Evolutionary conservation across 1,284 basidiomycete genomes (phyloP).

Genomic region (Trichosporon coremiiforme): DNA sequence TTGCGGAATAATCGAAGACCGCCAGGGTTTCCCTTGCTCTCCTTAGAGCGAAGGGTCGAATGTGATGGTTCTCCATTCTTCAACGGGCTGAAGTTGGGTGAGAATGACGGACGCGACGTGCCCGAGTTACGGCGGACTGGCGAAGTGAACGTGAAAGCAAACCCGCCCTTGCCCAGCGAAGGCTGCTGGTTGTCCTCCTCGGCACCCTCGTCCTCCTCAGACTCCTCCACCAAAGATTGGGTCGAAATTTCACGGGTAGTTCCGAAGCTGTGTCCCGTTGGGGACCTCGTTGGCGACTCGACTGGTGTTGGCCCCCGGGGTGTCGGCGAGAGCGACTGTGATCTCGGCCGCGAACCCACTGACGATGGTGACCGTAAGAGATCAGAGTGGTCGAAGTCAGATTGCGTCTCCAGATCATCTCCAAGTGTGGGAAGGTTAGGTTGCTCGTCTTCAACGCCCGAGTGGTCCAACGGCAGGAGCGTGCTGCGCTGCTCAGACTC

Average conservation of each 20-base stretch:
- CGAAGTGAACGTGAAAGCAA: conserved; percentile 72
- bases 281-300: not conserved
- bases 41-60: conserved; percentile 35
- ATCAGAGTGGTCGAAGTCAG: not conserved
- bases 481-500: conserved; percentile 18
- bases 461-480: not conserved
- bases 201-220: not conserved
- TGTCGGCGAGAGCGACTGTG: not conserved
- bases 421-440: not conserved
- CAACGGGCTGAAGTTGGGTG: conserved; percentile 30
- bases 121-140: conserved; percentile 48
- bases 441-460: not conserved
- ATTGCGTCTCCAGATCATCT: not conserved
- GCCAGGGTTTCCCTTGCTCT: not conserved
- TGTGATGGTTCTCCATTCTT: conserved; percentile 39
- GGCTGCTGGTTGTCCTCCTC: conserved; percentile 15
- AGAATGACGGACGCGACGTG: not conserved
- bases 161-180: conserved; percentile 17
- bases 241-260: conserved; percentile 7
- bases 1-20: conserved; percentile 83
- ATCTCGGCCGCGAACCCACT: not conserved
- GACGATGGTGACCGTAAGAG: not conserved
- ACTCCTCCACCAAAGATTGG: not conserved
- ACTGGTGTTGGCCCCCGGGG: not conserved
- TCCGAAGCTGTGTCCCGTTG: not conserved